Percentiles rank a stretch among this genome's conserved stretches.
Conservation (phyloP, 495 filamentous ascomycete species). For the Apodospora peruviana region DNA sequence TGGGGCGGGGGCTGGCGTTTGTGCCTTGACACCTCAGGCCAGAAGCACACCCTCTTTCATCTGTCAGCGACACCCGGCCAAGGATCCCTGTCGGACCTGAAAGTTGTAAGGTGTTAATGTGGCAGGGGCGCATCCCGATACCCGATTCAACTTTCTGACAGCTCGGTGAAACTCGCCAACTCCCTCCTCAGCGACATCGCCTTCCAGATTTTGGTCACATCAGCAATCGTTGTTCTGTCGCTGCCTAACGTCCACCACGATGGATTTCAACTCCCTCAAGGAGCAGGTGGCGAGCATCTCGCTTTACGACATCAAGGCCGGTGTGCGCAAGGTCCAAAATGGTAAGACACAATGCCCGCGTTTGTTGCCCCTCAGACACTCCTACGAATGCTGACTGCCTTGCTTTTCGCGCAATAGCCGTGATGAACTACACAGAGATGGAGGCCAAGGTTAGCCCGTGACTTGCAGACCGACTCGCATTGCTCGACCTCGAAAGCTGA, state of each 20-base stretch:
- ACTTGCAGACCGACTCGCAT: too few species aligned
- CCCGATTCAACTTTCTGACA: background rate
- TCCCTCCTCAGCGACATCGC: background rate
- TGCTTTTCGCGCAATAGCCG: slow-evolving; percentile 49
- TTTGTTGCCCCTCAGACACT: too few species aligned
- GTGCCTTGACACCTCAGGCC: slow-evolving; percentile 15
- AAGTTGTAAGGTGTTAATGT: slow-evolving; percentile 23
- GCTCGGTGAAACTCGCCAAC: too few species aligned
- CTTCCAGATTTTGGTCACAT: background rate
- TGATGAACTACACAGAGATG: slow-evolving; percentile 99
- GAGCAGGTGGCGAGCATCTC: slow-evolving; percentile 91
- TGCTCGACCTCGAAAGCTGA: slow-evolving; percentile 1
- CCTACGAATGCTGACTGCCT: background rate
- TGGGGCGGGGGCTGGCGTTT: background rate
- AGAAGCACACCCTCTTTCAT: background rate
- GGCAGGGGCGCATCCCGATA: background rate
- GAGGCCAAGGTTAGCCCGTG: slow-evolving; percentile 75
- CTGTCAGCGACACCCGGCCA: background rate
- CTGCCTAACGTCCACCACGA: slow-evolving; percentile 24
- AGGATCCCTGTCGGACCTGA: background rate
- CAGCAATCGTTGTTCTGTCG: background rate
- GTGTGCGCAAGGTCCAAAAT: slow-evolving; percentile 97
- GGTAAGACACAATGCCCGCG: slow-evolving; percentile 67
- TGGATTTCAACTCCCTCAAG: slow-evolving; percentile 83
- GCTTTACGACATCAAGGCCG: slow-evolving; percentile 95